Percentiles rank a stretch among this genome's conserved stretches.
These are phyloP conservation scores for Hymenoscyphus salicellus DNA, from an alignment of 2,329 filamentous ascomycete genomes.

Conservation along the genomic window DNA sequence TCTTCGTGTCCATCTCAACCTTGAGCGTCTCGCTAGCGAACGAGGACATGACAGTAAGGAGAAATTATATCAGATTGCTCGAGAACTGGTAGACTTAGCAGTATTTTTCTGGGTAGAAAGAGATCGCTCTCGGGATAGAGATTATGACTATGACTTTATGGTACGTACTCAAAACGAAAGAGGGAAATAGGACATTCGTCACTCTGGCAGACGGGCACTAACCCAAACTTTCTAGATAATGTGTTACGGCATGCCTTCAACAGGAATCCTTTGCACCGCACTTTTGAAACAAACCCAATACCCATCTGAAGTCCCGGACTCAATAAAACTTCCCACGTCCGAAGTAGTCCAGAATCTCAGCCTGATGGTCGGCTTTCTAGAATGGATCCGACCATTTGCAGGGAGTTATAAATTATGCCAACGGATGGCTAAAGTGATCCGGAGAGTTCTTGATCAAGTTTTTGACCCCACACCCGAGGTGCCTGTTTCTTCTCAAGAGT, in stretches of 20 bases:
- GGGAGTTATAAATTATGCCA: conserved; percentile 24
- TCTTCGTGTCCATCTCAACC: conserved; percentile 19
- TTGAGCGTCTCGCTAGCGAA: conserved; percentile 21
- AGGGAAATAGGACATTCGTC: not conserved
- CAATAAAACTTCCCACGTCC: conserved; percentile 15
- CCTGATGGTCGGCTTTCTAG: conserved; percentile 23
- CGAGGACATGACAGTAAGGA: conserved; percentile 19
- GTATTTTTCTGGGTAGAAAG: conserved; percentile 23
- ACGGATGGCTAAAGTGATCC: conserved; percentile 19
- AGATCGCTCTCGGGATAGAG: conserved; percentile 12
- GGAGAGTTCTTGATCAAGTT: conserved; percentile 19
- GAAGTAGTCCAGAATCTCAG: conserved; percentile 24
- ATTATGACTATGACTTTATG: conserved; percentile 21
- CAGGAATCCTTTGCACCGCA: conserved; percentile 26
- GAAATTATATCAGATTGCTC: conserved; percentile 18
- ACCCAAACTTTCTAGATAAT: conserved; percentile 20
- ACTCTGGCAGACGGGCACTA: not conserved
- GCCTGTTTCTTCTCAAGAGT: not conserved
- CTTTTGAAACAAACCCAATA: conserved; percentile 24
- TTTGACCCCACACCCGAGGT: conserved; percentile 16
- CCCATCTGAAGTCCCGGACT: conserved; percentile 9
- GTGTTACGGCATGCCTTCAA: conserved; percentile 26
- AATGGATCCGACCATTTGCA: conserved; percentile 22
- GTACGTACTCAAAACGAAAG: conserved; percentile 8
- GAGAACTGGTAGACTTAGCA: conserved; percentile 21